Evolutionary conservation across 2,329 filamentous ascomycete species (phyloP), one percentile per base, ranked within the genome.

Genomic region (Stachybotrys elegans): DNA sequence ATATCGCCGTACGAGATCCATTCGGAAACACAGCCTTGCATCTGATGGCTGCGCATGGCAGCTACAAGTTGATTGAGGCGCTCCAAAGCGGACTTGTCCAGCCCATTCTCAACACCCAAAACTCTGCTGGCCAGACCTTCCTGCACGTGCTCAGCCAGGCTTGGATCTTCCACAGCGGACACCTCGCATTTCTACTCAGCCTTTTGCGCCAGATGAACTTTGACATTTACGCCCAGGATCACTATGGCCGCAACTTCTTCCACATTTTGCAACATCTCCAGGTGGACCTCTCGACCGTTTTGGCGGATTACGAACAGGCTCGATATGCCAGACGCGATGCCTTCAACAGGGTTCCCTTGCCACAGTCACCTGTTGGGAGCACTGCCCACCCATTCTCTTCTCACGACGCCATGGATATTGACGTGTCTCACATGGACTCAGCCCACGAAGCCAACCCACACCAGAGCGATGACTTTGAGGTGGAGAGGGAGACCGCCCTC

Each of bases 211-310:
- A 36, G 2, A 51, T 46, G 19, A 40, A 53, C 8, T 57, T 69
- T 19, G 52, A 62, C 41, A 42, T 75, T 22, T 60, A 61, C 17
- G 52, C 57, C 2, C 57, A 59, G 13, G 77, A 81, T 48, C 56
- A 66, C 29, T 79, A 76, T 48, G 76, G 76, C 1, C 73, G 77
- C 31, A 78, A 66, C 5, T 66, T 75, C 36, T 75, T 77, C 22
- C 77, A 81, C 50, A 57, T 69, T 4, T 57, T 74, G 0, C 43
- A 53, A 22, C 22, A 29, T 55, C 57, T 35, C 43, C 45, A 57
- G 57, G 36, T 57, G 56, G 13, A 60, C 60, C 21, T 56, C 1
- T 57, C 60, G 3, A 51, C 56, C n/a, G 47, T 71, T 4, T 53
- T 71, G 11, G 59, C 59, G 6, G 48, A 55, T 2, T 68, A 67